These are phyloP conservation scores for Ichthyophthirius multifiliis DNA, from an alignment of 169 alveolate genomes.

Conservation along the genomic window DNA sequence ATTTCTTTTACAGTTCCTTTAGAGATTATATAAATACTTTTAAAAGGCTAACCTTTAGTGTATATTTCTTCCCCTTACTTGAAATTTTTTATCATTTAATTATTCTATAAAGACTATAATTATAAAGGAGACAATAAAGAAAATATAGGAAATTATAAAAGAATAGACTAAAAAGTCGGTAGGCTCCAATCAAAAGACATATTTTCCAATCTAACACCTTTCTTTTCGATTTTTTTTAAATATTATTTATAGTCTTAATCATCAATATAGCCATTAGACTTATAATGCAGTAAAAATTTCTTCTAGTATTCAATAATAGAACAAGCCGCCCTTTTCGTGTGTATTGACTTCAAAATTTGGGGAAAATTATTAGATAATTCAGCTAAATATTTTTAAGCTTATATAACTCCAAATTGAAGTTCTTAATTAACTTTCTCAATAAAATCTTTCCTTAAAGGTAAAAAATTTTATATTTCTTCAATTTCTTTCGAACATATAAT, in stretches of 20 bases:
- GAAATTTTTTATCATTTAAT: too few relatives aligned
- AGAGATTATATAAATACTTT: too few relatives aligned
- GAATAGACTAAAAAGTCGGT: too few relatives aligned
- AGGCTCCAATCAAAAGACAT: constrained; percentile 20
- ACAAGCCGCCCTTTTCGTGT: constrained; percentile 23
- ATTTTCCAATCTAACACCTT: constrained; percentile 19
- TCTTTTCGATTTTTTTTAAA: constrained; percentile 3
- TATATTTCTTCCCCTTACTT: too few relatives aligned
- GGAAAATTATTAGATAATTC: background rate
- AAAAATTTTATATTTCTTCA: constrained; percentile 1
- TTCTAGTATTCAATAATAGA: constrained; percentile 7
- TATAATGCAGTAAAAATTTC: constrained; percentile 9
- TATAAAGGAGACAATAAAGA: too few relatives aligned
- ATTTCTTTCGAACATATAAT: constrained; percentile 33
- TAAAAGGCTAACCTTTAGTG: too few relatives aligned
- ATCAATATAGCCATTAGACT: constrained; percentile 17
- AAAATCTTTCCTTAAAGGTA: constrained; percentile 15
- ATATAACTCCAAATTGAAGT: background rate
- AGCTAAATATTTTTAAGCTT: constrained; percentile 26
- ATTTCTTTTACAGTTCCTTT: too few relatives aligned
- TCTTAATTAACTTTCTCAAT: constrained; percentile 23
- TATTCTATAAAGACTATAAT: too few relatives aligned
- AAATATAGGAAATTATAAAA: too few relatives aligned
- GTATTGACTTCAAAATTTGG: too few relatives aligned
- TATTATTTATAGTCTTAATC: constrained; percentile 3